phyloP scores from a whole-genome alignment of 2,329 filamentous ascomycete genomes.

The Sporothrix schenckii region DNA sequence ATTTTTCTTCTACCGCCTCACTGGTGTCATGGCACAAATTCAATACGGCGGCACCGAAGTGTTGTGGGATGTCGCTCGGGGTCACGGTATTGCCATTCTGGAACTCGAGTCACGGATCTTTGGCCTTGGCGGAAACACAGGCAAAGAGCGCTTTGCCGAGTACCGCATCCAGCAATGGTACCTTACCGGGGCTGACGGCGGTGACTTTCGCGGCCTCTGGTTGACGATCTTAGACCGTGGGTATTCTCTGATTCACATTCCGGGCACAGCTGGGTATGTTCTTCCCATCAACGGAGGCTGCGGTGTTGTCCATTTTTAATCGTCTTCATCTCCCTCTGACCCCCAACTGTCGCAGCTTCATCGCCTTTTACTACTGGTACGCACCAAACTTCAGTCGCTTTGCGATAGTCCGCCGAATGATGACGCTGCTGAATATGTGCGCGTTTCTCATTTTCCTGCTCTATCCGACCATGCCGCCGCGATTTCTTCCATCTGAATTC shows the following conservation, averaged over 20 bases:
- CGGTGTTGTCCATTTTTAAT: not conserved
- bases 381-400: constrained; percentile 49
- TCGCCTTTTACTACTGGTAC: constrained; percentile 65
- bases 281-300: not conserved
- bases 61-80: constrained; percentile 52
- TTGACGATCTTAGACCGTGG: constrained; percentile 54
- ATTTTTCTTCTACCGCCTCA: constrained; percentile 65
- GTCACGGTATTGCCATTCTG: constrained; percentile 49
- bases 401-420: constrained; percentile 46
- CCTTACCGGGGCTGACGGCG: constrained; percentile 46
- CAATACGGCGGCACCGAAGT: constrained; percentile 54
- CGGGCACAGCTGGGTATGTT: constrained; percentile 51
- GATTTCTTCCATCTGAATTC: constrained; percentile 55
- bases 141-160: constrained; percentile 48
- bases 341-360: constrained; percentile 51
- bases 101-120: constrained; percentile 46
- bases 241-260: constrained; percentile 56
- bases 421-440: constrained; percentile 62
- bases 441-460: constrained; percentile 65
- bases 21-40: constrained; percentile 54
- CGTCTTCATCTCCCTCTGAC: not conserved
- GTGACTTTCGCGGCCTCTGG: constrained; percentile 42
- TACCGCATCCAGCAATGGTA: constrained; percentile 51
- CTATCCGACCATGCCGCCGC: constrained; percentile 66
- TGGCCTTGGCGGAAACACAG: constrained; percentile 36